Base-by-base conservation (phyloP, 1,284 basidiomycete genomes). In the Apiotrichum siamense region DNA sequence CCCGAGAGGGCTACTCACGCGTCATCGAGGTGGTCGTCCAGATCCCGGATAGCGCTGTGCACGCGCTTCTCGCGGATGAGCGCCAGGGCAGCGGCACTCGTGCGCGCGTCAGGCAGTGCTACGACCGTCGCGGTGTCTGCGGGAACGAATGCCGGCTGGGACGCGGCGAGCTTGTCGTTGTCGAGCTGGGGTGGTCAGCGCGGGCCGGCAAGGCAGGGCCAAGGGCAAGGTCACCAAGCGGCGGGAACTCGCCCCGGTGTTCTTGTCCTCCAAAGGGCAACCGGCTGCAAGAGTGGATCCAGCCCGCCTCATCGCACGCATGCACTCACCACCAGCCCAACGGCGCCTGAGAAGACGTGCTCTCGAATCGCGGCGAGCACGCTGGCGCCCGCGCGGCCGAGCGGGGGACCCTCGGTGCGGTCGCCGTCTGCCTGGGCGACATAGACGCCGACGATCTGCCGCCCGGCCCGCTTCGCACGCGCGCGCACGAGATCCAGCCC, bases 11-110 rank as follows among this genome's bases (percentile, higher is more conserved):
- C n/a, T n/a, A 72, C 69, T 53, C 58, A 70, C 57, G 66, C 54
- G 44, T 75, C 69, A 45, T 73, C 72, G 7, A 75, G 53, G 50
- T 75, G 69, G 40, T 72, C 72, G 54, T 76, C 75, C 48, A 71
- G 69, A 44, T 76, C 75, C 3, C 61, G 57, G 18, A 75, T 40
- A 2, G 44, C 32, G 7, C 39, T 20, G 44, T 70, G 65, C 25
- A 63, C 51, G 15, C 57, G 54, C n/a, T 57, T 51, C 11, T 58
- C 51, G 27, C 62, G 46, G 1, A 75, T 60, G 15, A 60, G 52
- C 26, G 47, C 44, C 29, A 70, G 54, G 7, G 66, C 50, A 21
- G 51, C 53, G 0, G 54, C 18, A 15, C 65, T 62, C 3, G 55
- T 32, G 1, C 49, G 33, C 12, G 55, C 51, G 6, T 56, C 51